A percentile compares a stretch with the other conserved stretches of the same genome.
Conservation (phyloP, 2,329 filamentous ascomycete species). For the Paraphoma chrysanthemicola region DNA sequence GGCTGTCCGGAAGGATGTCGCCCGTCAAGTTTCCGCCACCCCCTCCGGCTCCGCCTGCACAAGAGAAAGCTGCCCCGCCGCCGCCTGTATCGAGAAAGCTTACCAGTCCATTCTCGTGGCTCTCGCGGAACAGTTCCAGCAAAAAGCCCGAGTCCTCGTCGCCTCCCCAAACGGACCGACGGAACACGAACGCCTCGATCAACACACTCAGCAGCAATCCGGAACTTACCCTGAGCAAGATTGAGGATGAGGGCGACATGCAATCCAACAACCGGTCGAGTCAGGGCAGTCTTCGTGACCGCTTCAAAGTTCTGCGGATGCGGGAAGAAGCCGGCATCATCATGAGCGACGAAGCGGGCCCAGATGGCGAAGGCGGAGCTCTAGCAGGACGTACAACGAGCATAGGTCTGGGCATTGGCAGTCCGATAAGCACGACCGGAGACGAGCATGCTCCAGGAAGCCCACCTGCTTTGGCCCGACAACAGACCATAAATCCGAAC, state of each 20-base stretch:
- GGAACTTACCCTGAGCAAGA: constrained; percentile 76
- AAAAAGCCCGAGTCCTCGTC: constrained; percentile 65
- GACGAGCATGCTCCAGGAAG: constrained; percentile 29
- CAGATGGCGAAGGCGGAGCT: constrained; percentile 47
- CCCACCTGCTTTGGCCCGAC: constrained; percentile 55
- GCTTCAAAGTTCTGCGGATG: constrained; percentile 55
- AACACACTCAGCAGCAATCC: constrained; percentile 81
- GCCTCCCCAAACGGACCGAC: constrained; percentile 58
- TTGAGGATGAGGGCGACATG: constrained; percentile 66
- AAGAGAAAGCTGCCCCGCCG: constrained; percentile 37
- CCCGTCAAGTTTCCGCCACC: constrained; percentile 61
- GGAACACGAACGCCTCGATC: constrained; percentile 82
- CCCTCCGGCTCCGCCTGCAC: constrained; percentile 35
- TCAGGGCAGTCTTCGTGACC: constrained; percentile 53
- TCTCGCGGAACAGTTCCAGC: constrained; percentile 59
- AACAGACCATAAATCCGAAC: constrained; percentile 70
- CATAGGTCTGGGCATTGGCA: constrained; percentile 54
- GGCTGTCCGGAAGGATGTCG: constrained; percentile 75
- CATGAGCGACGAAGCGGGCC: constrained; percentile 54
- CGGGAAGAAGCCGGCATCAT: constrained; percentile 53
- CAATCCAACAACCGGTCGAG: constrained; percentile 41
- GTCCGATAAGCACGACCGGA: constrained; percentile 58
- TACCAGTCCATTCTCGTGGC: constrained; percentile 63
- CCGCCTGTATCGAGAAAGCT: constrained; percentile 68
- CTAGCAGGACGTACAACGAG: constrained; percentile 51